These are phyloP conservation scores for Cladophialophora psammophila DNA, from an alignment of 2,329 filamentous ascomycete genomes.

Conservation along the genomic window DNA sequence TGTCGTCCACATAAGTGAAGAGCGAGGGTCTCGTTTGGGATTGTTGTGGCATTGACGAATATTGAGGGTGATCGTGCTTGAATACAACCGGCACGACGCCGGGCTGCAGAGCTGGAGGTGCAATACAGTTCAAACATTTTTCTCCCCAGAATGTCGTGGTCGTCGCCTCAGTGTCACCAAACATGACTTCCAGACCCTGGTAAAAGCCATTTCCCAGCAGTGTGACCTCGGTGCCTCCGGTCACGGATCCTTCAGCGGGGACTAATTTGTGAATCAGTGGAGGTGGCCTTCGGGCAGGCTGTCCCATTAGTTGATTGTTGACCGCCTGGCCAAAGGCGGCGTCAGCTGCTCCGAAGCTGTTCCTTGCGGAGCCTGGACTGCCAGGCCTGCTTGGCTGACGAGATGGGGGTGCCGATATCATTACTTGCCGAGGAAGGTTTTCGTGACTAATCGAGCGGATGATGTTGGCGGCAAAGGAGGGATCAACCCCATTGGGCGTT, in stretches of 20 bases:
- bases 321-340: conserved; percentile 43
- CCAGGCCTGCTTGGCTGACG: conserved; percentile 78
- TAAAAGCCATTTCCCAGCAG: conserved; percentile 82
- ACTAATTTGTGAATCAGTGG: conserved; percentile 82
- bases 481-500: conserved; percentile 71
- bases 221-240: conserved; percentile 86
- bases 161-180: conserved; percentile 73
- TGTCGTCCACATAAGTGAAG: conserved; percentile 72
- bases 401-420: conserved; percentile 76
- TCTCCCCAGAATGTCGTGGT: conserved; percentile 83
- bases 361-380: conserved; percentile 66
- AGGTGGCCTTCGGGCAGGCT: conserved; percentile 59
- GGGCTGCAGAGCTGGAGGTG: conserved; percentile 72
- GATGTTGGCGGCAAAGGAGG: conserved; percentile 63
- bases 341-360: conserved; percentile 53
- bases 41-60: conserved; percentile 54
- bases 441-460: conserved; percentile 71
- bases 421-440: conserved; percentile 66
- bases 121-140: conserved; percentile 77
- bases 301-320: conserved; percentile 40
- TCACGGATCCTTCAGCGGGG: conserved; percentile 79
- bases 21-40: conserved; percentile 56
- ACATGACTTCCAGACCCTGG: conserved; percentile 81
- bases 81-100: conserved; percentile 76
- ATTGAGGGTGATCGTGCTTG: conserved; percentile 61